Conservation (phyloP, 441 rosid genomes). For the Pelargonium citronellum region DNA sequence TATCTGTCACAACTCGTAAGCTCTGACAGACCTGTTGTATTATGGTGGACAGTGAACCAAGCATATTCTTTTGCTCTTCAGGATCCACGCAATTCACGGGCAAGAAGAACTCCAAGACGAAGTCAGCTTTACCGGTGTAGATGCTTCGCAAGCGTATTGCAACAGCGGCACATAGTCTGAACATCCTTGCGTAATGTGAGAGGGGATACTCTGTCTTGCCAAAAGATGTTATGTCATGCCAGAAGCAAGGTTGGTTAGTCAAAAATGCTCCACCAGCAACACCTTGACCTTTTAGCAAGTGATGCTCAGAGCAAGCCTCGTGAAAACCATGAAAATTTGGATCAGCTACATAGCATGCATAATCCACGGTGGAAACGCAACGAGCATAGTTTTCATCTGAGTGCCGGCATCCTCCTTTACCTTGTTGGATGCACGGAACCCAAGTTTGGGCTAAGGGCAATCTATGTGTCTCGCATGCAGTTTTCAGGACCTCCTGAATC, state of each 20-base stretch:
- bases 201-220: slow-evolving; percentile 75
- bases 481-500: slow-evolving; percentile 60
- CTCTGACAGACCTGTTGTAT: slow-evolving; percentile 59
- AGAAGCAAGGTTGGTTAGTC: slow-evolving; percentile 82
- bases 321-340: slow-evolving; percentile 50
- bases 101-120: slow-evolving; percentile 84
- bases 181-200: slow-evolving; percentile 81
- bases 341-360: slow-evolving; percentile 59
- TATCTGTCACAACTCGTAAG: slow-evolving; percentile 64
- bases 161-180: slow-evolving; percentile 65
- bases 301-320: slow-evolving; percentile 79
- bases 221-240: slow-evolving; percentile 49
- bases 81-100: slow-evolving; percentile 57
- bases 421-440: slow-evolving; percentile 71
- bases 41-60: slow-evolving; percentile 53
- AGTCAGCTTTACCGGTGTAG: slow-evolving; percentile 58
- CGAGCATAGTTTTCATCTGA: slow-evolving; percentile 55
- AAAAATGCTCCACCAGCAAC: slow-evolving; percentile 75
- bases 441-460: slow-evolving; percentile 82
- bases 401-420: slow-evolving; percentile 74
- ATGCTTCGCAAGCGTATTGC: slow-evolving; percentile 74
- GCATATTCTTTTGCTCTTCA: slow-evolving; percentile 59
- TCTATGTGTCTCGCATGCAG: slow-evolving; percentile 64
- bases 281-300: slow-evolving; percentile 85
- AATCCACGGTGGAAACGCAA: slow-evolving; percentile 75